Conservation (phyloP, 345 rosid species). For the Melaleuca quinquenervia region DNA sequence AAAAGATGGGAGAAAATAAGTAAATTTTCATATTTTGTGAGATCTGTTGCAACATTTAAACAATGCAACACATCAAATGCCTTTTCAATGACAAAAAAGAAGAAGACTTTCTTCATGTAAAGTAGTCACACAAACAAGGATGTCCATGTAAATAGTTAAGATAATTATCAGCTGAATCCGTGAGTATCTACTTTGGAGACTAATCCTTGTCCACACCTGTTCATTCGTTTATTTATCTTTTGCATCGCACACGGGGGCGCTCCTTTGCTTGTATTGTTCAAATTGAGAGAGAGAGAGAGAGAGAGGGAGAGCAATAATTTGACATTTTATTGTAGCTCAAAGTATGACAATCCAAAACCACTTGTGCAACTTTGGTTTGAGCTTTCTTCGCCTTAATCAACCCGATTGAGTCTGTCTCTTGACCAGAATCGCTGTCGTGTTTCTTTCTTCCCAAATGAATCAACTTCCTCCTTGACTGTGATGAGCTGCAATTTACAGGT, state of each 20-base stretch:
- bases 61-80: neutral
- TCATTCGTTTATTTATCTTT: neutral
- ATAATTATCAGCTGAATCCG: neutral
- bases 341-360: neutral
- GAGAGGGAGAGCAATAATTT: no score
- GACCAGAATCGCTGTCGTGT: neutral
- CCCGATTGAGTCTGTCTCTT: slow-evolving; percentile 37
- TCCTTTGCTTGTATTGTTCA: neutral
- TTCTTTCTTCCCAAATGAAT: no score
- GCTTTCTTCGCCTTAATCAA: slow-evolving; percentile 70
- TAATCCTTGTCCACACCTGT: neutral
- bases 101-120: neutral
- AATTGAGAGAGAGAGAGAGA: neutral
- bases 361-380: slow-evolving; percentile 79
- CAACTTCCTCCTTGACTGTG: neutral
- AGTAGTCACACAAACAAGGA: neutral
- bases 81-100: neutral
- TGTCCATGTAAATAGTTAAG: neutral
- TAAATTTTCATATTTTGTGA: neutral
- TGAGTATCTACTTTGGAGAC: neutral
- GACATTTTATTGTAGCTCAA: neutral
- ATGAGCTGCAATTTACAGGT: slow-evolving; percentile 19
- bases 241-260: neutral
- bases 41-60: neutral
- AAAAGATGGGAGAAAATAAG: neutral